Base-by-base conservation (phyloP, 345 rosid genomes). In the Turnera subulata region DNA sequence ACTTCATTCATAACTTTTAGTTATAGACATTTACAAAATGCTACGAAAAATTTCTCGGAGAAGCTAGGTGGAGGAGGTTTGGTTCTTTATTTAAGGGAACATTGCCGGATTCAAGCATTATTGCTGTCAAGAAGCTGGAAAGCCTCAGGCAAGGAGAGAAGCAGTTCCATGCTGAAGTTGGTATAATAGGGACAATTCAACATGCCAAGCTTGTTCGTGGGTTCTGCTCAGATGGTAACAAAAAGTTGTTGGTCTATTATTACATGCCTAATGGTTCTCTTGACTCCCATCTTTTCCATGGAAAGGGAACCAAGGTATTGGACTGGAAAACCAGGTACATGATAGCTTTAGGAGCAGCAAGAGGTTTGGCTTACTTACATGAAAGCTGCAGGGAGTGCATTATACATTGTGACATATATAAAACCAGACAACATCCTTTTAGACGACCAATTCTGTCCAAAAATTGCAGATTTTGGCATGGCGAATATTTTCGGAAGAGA, bases 331-430 rank as follows among this genome's bases (percentile, higher is more conserved):
- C 68, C 5, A 78, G 96, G 64, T 82, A 77, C 62, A 71, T 67
- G 10, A 81, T 88, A 20, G 84, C 85, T 8, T 39, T 88, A 21
- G 91, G 89, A 10, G 76, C 78, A 0, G 85, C 91, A 16, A 64
- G 84, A 78, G 95, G 95, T 17, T 66, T 87, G 66, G 73, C 74
- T 52, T 82, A 87, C 64, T 76, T 87, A 33, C 91, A 87, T 12
- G 88, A 84, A 3, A 76, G 78, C 50, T 87, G 95, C 57, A 62
- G 86, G 61, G 86, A 84, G 51, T 78, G 91, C 66, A 84, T 88
- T 68, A 84, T 88, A 26, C 96, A 84, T 51, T 88, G 85, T 13
- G 89, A 88, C 62, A 78, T n/a, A n/a, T n/a, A n/a, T 88, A 18
- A 88, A 82, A 66, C 96, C 91, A 0, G 87, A 81, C 46, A 88